A percentile compares a stretch with the other conserved stretches of the same genome.
Evolutionary conservation across 2,329 filamentous ascomycete species (phyloP).

Genomic region (Sclerotinia minor): DNA sequence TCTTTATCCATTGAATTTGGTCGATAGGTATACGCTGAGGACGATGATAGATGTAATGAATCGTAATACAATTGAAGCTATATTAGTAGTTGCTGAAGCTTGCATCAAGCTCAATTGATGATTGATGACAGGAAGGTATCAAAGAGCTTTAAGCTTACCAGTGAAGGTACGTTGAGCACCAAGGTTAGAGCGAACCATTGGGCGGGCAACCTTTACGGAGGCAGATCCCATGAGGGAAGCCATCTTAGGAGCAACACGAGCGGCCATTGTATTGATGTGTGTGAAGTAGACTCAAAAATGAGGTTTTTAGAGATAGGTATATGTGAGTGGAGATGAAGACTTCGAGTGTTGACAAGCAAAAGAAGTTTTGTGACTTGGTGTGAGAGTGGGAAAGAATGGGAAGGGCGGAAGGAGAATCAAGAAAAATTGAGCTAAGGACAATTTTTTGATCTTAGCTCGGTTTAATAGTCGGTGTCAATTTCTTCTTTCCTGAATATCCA

Average conservation of each 20-base stretch:
- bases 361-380: constrained; percentile 20
- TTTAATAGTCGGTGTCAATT: constrained; percentile 21
- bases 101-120: constrained; percentile 20
- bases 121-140: constrained; percentile 24
- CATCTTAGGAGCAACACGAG: constrained; percentile 76
- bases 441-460: constrained; percentile 18
- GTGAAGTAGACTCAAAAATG: constrained; percentile 26
- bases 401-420: constrained; percentile 24
- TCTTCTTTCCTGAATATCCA: constrained; percentile 7
- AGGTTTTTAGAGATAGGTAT: constrained; percentile 26
- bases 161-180: constrained; percentile 71
- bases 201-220: constrained; percentile 73
- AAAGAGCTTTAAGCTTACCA: constrained; percentile 52
- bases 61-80: constrained; percentile 15
- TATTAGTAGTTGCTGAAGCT: constrained; percentile 5
- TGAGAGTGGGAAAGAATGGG: constrained; percentile 18
- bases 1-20: constrained; percentile 24
- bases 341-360: constrained; percentile 21
- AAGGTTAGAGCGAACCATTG: constrained; percentile 66
- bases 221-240: constrained; percentile 64
- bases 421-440: constrained; percentile 23
- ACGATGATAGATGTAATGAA: constrained; percentile 14
- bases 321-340: constrained; percentile 24
- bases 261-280: constrained; percentile 70
- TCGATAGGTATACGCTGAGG: not conserved